phyloP scores from a whole-genome alignment of 73 alveolate species.

The Uronychia setigera region DNA sequence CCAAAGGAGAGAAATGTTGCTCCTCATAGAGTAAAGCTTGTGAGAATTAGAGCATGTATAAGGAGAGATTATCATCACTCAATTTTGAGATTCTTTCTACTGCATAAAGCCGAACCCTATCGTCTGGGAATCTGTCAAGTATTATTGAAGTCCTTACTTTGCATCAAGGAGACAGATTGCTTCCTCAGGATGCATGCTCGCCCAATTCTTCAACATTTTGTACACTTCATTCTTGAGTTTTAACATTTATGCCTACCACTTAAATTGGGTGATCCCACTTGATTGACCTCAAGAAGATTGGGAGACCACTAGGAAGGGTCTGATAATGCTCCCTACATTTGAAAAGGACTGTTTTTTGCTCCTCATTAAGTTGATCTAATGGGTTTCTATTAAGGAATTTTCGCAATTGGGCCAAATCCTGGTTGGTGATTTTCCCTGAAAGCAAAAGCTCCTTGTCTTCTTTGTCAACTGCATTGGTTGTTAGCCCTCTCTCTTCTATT shows the following conservation, averaged over 20 bases:
- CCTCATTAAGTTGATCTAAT: conserved; percentile 40
- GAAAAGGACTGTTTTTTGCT: conserved; percentile 61
- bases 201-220: conserved; percentile 84
- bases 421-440: conserved; percentile 35
- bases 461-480: conserved; percentile 48
- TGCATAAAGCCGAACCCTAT: conserved; percentile 83
- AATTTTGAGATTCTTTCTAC: conserved; percentile 88
- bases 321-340: conserved; percentile 89
- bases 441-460: conserved; percentile 52
- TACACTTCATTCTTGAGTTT: conserved; percentile 52
- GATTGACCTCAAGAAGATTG: conserved; percentile 81
- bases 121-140: conserved; percentile 74
- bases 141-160: conserved; percentile 13
- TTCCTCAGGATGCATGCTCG: conserved; percentile 89
- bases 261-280: conserved; percentile 89
- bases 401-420: conserved; percentile 56
- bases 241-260: conserved; percentile 11
- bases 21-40: conserved; percentile 93
- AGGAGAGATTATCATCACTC: conserved; percentile 92
- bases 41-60: conserved; percentile 91
- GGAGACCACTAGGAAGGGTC: conserved; percentile 84
- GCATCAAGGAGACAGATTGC: conserved; percentile 91
- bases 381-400: conserved; percentile 63
- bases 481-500: conserved; percentile 17
- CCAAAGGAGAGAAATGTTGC: conserved; percentile 91